A percentile compares a stretch with the other conserved stretches of the same genome.
phyloP scores from a whole-genome alignment of 2,329 filamentous ascomycete genomes.

The Chaetothyriales sp. region DNA sequence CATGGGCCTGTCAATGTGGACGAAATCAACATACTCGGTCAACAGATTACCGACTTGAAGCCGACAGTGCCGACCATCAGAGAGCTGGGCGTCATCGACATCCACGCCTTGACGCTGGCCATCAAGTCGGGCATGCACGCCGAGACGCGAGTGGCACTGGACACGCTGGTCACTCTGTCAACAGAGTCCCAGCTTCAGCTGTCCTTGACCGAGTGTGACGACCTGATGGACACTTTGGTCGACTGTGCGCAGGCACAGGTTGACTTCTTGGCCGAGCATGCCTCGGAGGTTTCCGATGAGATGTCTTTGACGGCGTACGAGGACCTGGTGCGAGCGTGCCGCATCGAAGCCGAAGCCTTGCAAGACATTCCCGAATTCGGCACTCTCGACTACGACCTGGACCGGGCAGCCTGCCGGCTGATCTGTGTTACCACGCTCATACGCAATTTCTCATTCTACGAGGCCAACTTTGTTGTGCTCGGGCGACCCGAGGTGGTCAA shows the following conservation, averaged over 20 bases:
- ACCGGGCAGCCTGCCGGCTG: constrained; percentile 72
- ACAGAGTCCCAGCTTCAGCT: constrained; percentile 50
- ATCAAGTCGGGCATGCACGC: constrained; percentile 79
- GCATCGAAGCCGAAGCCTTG: constrained; percentile 56
- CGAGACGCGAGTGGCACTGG: constrained; percentile 80
- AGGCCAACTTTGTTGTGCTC: constrained; percentile 60
- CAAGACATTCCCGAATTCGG: constrained; percentile 63
- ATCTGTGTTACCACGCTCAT: constrained; percentile 86
- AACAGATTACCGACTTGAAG: constrained; percentile 53
- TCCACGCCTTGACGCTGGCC: constrained; percentile 77
- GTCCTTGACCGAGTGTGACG: constrained; percentile 63
- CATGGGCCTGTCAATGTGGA: constrained; percentile 62
- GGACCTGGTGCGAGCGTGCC: constrained; percentile 68
- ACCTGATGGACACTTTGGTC: constrained; percentile 72
- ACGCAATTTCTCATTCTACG: constrained; percentile 79
- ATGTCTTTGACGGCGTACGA: constrained; percentile 76
- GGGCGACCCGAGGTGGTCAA: constrained; percentile 67
- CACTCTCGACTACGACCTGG: constrained; percentile 63
- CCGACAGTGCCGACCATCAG: constrained; percentile 61
- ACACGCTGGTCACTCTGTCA: constrained; percentile 63
- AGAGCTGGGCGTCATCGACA: constrained; percentile 79
- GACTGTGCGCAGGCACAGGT: constrained; percentile 86
- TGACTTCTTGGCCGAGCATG: constrained; percentile 70
- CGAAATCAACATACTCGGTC: constrained; percentile 49
- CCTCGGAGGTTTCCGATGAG: constrained; percentile 73